Evolutionary conservation across 1,139 yeast species (phyloP), one percentile per base, ranked within the genome.

Genomic region (Saccharomycopsis hybrid): DNA sequence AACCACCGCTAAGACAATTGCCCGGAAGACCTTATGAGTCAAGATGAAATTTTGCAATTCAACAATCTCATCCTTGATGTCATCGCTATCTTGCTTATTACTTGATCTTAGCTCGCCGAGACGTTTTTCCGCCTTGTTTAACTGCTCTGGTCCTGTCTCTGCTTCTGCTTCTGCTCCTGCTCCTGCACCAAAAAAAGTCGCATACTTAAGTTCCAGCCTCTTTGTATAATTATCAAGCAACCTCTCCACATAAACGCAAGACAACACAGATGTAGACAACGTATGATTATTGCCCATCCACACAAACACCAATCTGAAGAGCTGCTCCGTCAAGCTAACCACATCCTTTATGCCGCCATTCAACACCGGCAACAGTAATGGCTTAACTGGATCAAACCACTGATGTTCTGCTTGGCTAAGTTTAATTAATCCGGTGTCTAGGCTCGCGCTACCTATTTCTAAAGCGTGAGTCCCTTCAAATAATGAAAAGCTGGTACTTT

Each of bases 391-490:
- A 32, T 48, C 44, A 36, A 36, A 36, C 9, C 9, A 11, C 4
- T 27, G 8, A 5, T 68, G 43, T 47, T 79, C 85, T 3, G 64
- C 71, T 1, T 57, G 54, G 1, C 67, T 57, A 36, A 80, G 61
- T 25, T 65, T 55, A 9, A 84, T 73, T 49, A 81, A 58, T 1
- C 82, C 80, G 0, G 92, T 78, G 58, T 85, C 94, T 44, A 85
- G 65, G 53, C 73, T 74, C n/a, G 71, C 66, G 59, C 83, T 84
- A 50, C 74, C 66, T 4, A 80, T 73, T 61, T 85, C 94, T 49
- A 83, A 65, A 0, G 94, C 89, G 58, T 86, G 77, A 0, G 94
- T 82, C 0, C 90, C 90, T 58, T 82, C 87, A 50, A 84, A 70
- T 38, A 84, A 64, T 54, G 81, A 77, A 62, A 83, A 83, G 38